Conservation (phyloP, 108 stramenopile species). For the Parietichytrium sp. region DNA sequence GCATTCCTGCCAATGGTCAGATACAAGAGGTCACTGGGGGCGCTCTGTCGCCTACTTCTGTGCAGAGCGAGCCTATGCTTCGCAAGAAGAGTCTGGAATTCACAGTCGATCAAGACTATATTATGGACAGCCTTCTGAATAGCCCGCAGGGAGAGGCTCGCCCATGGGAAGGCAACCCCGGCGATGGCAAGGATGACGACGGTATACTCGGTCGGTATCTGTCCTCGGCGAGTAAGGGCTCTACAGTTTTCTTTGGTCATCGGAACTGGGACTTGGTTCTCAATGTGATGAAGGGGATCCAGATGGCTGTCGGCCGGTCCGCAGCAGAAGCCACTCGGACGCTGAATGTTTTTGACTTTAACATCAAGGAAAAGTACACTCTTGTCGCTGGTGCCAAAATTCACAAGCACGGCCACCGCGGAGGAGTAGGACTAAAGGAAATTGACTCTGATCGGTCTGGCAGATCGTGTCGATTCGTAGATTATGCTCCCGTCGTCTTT, state of each 20-base stretch:
- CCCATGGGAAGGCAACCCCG: background rate
- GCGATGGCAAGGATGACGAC: background rate
- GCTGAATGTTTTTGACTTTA: slow-evolving; percentile 8
- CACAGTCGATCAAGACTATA: background rate
- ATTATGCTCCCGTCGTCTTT: slow-evolving; percentile 24
- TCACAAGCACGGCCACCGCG: background rate
- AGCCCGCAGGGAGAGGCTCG: background rate
- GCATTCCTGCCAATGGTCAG: too few species aligned
- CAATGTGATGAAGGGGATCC: slow-evolving; percentile 35
- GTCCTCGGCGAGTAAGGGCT: slow-evolving; percentile 10
- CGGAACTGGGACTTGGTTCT: slow-evolving; percentile 20
- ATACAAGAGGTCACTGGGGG: too few species aligned
- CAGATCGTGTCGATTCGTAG: slow-evolving; percentile 11
- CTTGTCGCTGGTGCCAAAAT: slow-evolving; percentile 17
- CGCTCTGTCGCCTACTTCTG: too few species aligned
- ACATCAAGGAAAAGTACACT: slow-evolving; percentile 32
- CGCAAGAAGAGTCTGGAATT: background rate
- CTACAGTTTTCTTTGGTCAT: slow-evolving; percentile 26
- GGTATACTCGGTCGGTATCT: background rate
- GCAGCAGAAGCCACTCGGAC: background rate
- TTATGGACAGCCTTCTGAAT: background rate
- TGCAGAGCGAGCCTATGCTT: background rate
- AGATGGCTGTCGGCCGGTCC: slow-evolving; percentile 31
- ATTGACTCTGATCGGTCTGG: slow-evolving; percentile 19
- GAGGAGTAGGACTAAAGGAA: background rate